These are phyloP conservation scores for Phoma sp. DNA, from an alignment of 2,329 filamentous ascomycete species.

Conservation along the genomic window DNA sequence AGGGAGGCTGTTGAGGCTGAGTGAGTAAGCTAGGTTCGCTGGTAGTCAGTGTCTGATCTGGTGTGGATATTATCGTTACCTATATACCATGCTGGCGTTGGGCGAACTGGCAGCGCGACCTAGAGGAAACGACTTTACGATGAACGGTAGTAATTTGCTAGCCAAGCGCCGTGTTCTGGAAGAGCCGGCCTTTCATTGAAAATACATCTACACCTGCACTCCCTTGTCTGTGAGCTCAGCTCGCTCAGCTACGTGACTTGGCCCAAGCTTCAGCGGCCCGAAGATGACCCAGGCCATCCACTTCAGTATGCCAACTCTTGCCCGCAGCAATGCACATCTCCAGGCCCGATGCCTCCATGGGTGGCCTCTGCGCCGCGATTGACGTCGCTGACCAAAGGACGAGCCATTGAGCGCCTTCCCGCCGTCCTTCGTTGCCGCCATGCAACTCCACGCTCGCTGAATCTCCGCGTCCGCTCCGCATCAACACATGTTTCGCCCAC, in stretches of 20 bases:
- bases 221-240: too few species aligned
- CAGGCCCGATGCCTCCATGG: slow-evolving; percentile 54
- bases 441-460: slow-evolving; percentile 27
- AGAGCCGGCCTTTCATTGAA: slow-evolving; percentile 33
- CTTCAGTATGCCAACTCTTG: slow-evolving; percentile 24
- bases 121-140: slow-evolving; percentile 39
- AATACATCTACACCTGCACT: slow-evolving; percentile 28
- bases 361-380: slow-evolving; percentile 46
- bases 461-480: slow-evolving; percentile 41
- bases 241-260: neutral
- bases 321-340: slow-evolving; percentile 35
- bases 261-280: slow-evolving; percentile 27
- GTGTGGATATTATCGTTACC: slow-evolving; percentile 11
- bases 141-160: slow-evolving; percentile 41
- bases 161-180: slow-evolving; percentile 27
- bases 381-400: slow-evolving; percentile 33
- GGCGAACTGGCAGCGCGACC: slow-evolving; percentile 27
- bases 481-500: slow-evolving; percentile 59
- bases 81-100: slow-evolving; percentile 15
- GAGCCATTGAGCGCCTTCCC: slow-evolving; percentile 36
- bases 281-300: slow-evolving; percentile 35
- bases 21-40: slow-evolving; percentile 14
- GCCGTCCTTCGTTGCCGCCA: slow-evolving; percentile 35
- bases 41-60: slow-evolving; percentile 9
- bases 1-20: slow-evolving; percentile 25